A percentile compares a stretch with the other conserved stretches of the same genome.
Conservation (phyloP, 306 rosid species). For the Prinsepia uniflora region DNA sequence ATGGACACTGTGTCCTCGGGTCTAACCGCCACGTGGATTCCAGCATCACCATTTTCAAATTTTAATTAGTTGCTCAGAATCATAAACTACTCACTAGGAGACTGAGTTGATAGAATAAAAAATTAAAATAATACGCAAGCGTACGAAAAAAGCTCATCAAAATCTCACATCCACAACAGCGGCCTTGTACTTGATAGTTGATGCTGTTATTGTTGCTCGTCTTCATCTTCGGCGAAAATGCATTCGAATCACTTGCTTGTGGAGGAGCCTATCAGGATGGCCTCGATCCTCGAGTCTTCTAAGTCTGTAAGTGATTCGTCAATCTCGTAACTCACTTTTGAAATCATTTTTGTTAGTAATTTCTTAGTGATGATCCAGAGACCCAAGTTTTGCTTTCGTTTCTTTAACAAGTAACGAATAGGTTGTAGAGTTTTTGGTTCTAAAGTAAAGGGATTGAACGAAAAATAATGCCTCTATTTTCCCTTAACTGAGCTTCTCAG, state of each 20-base stretch:
- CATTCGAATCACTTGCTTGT: conserved; percentile 58
- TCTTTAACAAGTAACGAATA: neutral
- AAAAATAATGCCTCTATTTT: neutral
- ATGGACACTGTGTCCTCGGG: neutral
- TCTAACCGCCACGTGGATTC: conserved; percentile 6
- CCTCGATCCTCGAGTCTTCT: conserved; percentile 73
- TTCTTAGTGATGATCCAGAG: neutral
- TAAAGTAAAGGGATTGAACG: neutral
- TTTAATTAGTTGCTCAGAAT: neutral
- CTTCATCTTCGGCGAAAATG: conserved; percentile 32
- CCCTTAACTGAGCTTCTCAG: neutral
- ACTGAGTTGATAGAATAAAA: neutral
- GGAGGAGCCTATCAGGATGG: conserved; percentile 84
- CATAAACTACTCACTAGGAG: neutral
- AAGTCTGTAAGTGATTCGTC: conserved; percentile 49
- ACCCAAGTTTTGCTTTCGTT: neutral
- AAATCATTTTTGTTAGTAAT: neutral
- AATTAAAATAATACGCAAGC: neutral
- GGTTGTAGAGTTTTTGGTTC: conserved; percentile 10
- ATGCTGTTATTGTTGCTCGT: neutral
- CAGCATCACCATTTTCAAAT: neutral
- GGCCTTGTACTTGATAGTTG: neutral
- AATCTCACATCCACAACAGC: neutral
- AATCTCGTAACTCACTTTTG: neutral
- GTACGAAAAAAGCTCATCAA: neutral